Evolutionary conservation across 2,329 filamentous ascomycete genomes (phyloP), one percentile per base, ranked within the genome.

Genomic region (Ophiostoma sp.): DNA sequence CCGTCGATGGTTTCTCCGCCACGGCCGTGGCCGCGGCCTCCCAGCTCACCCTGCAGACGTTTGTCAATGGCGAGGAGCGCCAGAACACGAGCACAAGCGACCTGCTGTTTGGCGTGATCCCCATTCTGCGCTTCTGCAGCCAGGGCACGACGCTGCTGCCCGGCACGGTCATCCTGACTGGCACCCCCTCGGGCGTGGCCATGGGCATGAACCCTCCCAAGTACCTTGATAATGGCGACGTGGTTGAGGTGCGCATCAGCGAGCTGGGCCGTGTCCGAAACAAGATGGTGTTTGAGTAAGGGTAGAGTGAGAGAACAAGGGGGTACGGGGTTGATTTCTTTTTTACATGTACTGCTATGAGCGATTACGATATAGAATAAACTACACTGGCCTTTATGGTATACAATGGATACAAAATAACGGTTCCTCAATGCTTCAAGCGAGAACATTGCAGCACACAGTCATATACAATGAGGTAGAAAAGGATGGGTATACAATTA

Each of bases 81-180:
- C 72, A 74, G 52, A 61, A 74, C 28, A 59, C 69, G 15, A 28
- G 55, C 61, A 74, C 72, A 17, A 50, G 33, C 31, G 86, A 89
- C 48, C 80, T 88, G 25, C 87, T 89, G 73, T 88, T 88, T 77
- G 83, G 79, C 25, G 83, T 89, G 9, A 81, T 84, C 0, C 79
- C 82, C 74, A 76, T 85, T 1, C 77, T 84, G 28, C 82, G 80
- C 78, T 84, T 83, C 71, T 72, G 83, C 15, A 84, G 83, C 0
- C 82, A 84, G 74, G 80, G 83, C 15, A 83, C 84, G 0, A 85
- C 83, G 1, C 78, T 84, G 3, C 81, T 78, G 1, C 77, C 79
- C 1, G 82, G 83, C 0, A 70, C 81, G 0, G 77, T 83, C 8
- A 84, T 85, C 68, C 81, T 84, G 71, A 84, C 83, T 0, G 83